Conservation (phyloP, 495 filamentous ascomycete species). For the Xylona heveae region DNA sequence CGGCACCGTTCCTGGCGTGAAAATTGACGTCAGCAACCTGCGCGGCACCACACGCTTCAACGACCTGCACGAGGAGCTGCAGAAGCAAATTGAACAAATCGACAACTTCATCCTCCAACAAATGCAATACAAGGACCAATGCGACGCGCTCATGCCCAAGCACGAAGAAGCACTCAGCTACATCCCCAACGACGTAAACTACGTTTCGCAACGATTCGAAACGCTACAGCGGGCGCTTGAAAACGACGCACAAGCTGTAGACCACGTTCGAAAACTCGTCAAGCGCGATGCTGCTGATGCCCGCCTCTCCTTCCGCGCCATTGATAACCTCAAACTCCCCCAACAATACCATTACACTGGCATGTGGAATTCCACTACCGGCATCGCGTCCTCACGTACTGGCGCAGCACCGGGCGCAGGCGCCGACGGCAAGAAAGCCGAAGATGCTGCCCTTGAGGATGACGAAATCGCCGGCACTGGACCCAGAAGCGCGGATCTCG, state of each 20-base stretch:
- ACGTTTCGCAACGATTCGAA: constrained; percentile 48
- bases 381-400: constrained; percentile 3
- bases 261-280: constrained; percentile 37
- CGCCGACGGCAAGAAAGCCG: constrained; percentile 34
- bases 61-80: constrained; percentile 68
- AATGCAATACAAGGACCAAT: constrained; percentile 33
- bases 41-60: constrained; percentile 74
- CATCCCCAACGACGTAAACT: constrained; percentile 54
- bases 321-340: constrained; percentile 57
- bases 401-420: constrained; percentile 14
- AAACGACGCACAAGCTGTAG: constrained; percentile 51
- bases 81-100: constrained; percentile 48
- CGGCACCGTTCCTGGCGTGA: constrained; percentile 39
- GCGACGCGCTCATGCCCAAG: constrained; percentile 37
- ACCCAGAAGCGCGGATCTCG: constrained; percentile 29
- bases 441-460: constrained; percentile 34
- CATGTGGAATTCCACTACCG: constrained; percentile 24
- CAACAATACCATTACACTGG: constrained; percentile 45
- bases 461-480: constrained; percentile 16
- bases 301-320: constrained; percentile 47
- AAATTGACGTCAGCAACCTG: constrained; percentile 54
- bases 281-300: constrained; percentile 49
- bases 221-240: constrained; percentile 51
- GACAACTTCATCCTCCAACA: constrained; percentile 54
- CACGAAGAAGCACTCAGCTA: constrained; percentile 40